Evolutionary conservation across 2,329 filamentous ascomycete species (phyloP).

Genomic region (Coniochaeta prunicola): DNA sequence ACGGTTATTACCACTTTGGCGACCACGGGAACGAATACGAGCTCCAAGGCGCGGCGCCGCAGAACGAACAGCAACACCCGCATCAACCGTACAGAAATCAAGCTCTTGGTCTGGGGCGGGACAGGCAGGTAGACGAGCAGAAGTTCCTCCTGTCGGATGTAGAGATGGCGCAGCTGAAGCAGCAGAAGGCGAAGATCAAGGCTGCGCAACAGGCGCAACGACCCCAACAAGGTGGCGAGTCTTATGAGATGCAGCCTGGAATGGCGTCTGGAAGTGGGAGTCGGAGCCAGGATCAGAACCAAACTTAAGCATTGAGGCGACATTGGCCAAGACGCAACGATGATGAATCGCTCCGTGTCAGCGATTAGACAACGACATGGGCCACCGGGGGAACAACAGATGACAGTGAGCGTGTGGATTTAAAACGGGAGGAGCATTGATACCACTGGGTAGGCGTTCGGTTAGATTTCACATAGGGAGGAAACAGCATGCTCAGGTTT

Average conservation of each 20-base stretch:
- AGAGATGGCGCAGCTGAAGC: conserved; percentile 13
- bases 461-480: neutral
- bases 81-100: conserved; percentile 10
- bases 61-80: conserved; percentile 13
- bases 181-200: conserved; percentile 10
- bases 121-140: conserved; percentile 16
- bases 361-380: no score
- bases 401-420: no score
- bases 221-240: neutral
- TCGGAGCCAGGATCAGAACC: neutral
- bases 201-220: conserved; percentile 2
- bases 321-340: neutral
- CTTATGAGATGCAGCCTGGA: conserved; percentile 1
- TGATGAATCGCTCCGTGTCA: no score
- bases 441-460: neutral
- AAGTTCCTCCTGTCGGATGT: conserved; percentile 18
- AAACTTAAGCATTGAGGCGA: neutral
- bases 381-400: no score
- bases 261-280: neutral
- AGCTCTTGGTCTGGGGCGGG: neutral
- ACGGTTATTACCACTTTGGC: conserved; percentile 17
- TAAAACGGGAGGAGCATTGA: neutral
- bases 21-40: conserved; percentile 15
- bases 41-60: conserved; percentile 12
- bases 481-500: neutral